These are phyloP conservation scores for Vitis hybrid DNA, from an alignment of 177 flowering plant genomes.

Conservation along the genomic window DNA sequence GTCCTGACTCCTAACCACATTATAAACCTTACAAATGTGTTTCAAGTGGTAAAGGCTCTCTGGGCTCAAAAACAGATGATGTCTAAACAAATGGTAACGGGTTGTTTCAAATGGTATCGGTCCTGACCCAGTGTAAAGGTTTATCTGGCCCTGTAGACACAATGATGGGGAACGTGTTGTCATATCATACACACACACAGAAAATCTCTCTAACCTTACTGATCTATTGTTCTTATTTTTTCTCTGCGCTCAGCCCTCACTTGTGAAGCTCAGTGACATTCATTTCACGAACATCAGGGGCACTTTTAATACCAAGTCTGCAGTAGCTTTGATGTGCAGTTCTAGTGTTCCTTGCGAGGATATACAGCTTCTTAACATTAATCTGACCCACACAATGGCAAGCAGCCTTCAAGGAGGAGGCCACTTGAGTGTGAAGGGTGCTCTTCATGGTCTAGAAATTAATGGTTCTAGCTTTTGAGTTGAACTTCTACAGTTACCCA, in stretches of 20 bases:
- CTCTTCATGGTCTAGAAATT: constrained; percentile 15
- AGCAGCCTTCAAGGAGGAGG: background rate
- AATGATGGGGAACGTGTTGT: too few species aligned
- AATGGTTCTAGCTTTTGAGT: background rate
- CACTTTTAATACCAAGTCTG: constrained; percentile 22
- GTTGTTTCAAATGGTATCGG: too few species aligned
- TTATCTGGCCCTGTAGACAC: too few species aligned
- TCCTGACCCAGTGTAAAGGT: too few species aligned
- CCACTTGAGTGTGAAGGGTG: constrained; percentile 20
- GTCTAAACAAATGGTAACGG: too few species aligned
- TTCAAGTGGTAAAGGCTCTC: too few species aligned
- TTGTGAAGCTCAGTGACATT: constrained; percentile 25
- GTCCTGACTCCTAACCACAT: background rate
- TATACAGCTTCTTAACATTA: constrained; percentile 19
- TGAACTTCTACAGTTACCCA: too few species aligned
- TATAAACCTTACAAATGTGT: too few species aligned
- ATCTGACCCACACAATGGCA: constrained; percentile 1
- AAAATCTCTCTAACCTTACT: too few species aligned
- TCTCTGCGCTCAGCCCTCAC: constrained; percentile 22
- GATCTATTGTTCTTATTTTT: too few species aligned
- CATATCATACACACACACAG: too few species aligned
- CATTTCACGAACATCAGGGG: constrained; percentile 32
- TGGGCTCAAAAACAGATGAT: too few species aligned
- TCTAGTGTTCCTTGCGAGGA: constrained; percentile 23
- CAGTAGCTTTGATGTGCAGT: constrained; percentile 31